These are phyloP conservation scores for Esteya vermicola DNA, from an alignment of 2,329 filamentous ascomycete genomes.

Conservation along the genomic window DNA sequence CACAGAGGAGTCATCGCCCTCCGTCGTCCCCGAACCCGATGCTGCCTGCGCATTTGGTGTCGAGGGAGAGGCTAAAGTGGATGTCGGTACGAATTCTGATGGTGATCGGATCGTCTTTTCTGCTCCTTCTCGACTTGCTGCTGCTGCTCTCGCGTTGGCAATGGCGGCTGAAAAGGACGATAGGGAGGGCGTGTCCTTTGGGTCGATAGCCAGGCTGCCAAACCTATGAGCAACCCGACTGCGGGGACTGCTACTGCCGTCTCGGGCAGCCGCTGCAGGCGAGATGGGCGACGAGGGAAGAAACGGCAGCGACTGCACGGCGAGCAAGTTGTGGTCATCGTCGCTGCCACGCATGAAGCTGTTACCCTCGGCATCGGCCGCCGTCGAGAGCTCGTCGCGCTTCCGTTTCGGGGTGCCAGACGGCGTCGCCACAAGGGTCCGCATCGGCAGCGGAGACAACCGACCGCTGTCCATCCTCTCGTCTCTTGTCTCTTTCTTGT, in stretches of 20 bases:
- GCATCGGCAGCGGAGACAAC: not conserved
- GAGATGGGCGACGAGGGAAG: not conserved
- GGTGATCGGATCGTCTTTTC: not conserved
- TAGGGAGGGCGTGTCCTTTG: no score
- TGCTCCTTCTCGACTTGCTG: not conserved
- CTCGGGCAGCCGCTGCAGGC: conserved; percentile 9
- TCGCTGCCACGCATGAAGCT: not conserved
- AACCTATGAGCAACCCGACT: conserved; percentile 38
- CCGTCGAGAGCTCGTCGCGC: not conserved
- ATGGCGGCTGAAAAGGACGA: no score
- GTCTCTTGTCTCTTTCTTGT: no score
- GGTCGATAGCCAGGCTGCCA: conserved; percentile 30
- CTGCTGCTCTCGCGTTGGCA: not conserved
- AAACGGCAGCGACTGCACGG: not conserved
- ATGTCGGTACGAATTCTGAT: not conserved
- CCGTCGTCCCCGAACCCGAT: not conserved
- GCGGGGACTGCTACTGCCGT: conserved; percentile 37
- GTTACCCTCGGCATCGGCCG: not conserved
- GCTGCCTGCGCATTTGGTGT: not conserved
- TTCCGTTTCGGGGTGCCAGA: conserved; percentile 1
- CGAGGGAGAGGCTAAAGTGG: not conserved
- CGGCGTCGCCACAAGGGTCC: not conserved
- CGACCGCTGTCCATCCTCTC: not conserved
- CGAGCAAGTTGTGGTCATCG: not conserved
- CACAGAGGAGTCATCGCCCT: not conserved